Base-by-base conservation (phyloP, 78 protist species). In the Reticulomyxa filosa region DNA sequence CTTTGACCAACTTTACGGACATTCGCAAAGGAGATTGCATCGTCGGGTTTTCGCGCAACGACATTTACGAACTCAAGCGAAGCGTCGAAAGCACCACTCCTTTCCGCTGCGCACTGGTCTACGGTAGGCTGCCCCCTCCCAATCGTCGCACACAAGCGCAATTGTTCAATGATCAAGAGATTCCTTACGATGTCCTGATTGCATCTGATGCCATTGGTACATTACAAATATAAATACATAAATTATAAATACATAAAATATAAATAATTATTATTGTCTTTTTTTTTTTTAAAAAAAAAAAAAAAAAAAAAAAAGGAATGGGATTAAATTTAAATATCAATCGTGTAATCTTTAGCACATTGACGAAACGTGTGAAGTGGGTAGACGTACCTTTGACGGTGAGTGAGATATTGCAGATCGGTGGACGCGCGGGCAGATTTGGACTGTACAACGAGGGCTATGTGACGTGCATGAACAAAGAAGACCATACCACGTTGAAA, bases 201-300 rank as follows among this genome's bases (percentile, higher is more conserved):
- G 66, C 66, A 11, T 61, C 66, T n/a, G 66, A 61, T 3, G 66
- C 66, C 33, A 20, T 61, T 4, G 66, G 17, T n/a, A 20, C 20
- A 42, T 42, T 42, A 42, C 29, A n/a, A 42, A 20, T 42, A n/a
- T 17, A n/a, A 42, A 17, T 42, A 42, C 29, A n/a, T n/a, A 20
- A n/a, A 42, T n/a, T 42, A 42, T 17, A n/a, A 42, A 42, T 42
- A 42, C 29, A n/a, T n/a, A 20, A 17, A 42, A 17, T 20, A 42
- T n/a, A 42, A 42, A 42, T 42, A 42, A 17, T 42, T 20, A n/a
- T n/a, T 42, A 17, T 42, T 42, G 17, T 42, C 50, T 17, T 20
- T 42, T 42, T 42, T 42, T n/a, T 20, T 17, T 17, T 42, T 42
- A 42, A 20, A 42, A 42, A n/a, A 20, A n/a, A 42, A 42, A n/a